Base-by-base conservation (phyloP, 2,329 filamentous ascomycete genomes). In the Fusarium duplospermum region DNA sequence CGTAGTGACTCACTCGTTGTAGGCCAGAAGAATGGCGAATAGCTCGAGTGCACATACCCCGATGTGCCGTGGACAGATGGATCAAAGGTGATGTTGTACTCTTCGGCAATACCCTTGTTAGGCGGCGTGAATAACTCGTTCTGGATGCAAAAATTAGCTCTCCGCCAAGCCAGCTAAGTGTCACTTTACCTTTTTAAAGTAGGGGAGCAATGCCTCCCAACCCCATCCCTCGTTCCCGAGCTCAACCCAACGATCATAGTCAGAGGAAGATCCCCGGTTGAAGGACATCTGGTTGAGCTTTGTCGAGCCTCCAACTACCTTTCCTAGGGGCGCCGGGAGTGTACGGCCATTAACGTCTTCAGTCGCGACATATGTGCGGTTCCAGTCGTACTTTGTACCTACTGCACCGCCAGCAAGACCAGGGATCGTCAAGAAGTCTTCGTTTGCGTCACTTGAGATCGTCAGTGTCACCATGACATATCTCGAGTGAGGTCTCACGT, bases 191-290 rank as follows among this genome's bases (percentile, higher is more conserved):
- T 87, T 87, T 38, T 82, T 84, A 67, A 87, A 84, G 45, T 86
- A 87, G 0, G 84, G 85, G 0, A 84, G 76, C 11, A 88, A 38
- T 14, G 77, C 67, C 16, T 78, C 65, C 80, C 79, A 81, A 9
- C 84, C 77, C 80, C 84, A 87, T 2, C 83, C 85, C 0, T 80
- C 72, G 35, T 87, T 86, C 0, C 86, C 87, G 0, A 89, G 77
- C 4, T 79, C 77, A 11, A 81, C 81, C 87, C 87, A 89, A 0
- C 82, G 78, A 47, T 87, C 80, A 50, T 87, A 86, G 24, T 86
- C 85, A 0, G 79, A 75, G n/a, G 77, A 74, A 1, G 80, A 80
- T 0, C 83, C 82, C 1, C 83, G 80, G 38, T 83, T 77, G 42
- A 81, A 84, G 16, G 84, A 78, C 78, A 84, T 81, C 4, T 78